Conservation (phyloP, 345 rosid genomes). For the Carallia brachiata region DNA sequence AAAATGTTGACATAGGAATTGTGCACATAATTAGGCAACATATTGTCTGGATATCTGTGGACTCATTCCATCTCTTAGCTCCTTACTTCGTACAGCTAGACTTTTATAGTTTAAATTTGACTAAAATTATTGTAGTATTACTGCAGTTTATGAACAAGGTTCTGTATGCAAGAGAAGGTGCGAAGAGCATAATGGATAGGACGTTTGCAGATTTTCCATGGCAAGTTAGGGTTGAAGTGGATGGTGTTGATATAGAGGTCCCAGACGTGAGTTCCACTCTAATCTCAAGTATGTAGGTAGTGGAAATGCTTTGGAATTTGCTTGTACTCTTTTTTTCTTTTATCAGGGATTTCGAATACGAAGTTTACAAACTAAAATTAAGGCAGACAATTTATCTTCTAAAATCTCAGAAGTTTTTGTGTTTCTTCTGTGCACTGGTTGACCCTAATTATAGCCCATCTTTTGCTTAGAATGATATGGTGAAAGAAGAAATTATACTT, state of each 20-base stretch:
- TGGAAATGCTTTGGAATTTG: neutral
- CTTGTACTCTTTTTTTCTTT: too few species aligned
- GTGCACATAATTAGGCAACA: neutral
- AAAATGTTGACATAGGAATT: neutral
- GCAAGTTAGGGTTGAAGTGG: conserved; percentile 89
- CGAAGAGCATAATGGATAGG: conserved; percentile 85
- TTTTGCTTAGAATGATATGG: too few species aligned
- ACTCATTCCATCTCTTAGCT: neutral
- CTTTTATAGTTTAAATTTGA: neutral
- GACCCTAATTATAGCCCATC: too few species aligned
- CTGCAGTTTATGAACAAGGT: conserved; percentile 92
- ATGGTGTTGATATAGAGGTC: conserved; percentile 77
- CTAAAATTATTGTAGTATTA: conserved; percentile 22
- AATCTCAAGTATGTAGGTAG: neutral
- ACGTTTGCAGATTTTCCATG: conserved; percentile 81
- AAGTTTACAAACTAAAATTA: too few species aligned
- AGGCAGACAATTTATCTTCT: too few species aligned
- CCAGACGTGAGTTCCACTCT: conserved; percentile 60
- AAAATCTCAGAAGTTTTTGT: too few species aligned
- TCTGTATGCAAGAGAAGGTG: conserved; percentile 91
- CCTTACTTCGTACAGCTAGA: neutral
- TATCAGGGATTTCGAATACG: too few species aligned
- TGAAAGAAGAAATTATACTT: too few species aligned
- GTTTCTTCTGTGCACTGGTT: too few species aligned
- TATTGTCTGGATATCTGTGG: neutral